Evolutionary conservation across 352 stramenopile species (phyloP), one percentile per base, ranked within the genome.

Genomic region (Pythium dissotocum): DNA sequence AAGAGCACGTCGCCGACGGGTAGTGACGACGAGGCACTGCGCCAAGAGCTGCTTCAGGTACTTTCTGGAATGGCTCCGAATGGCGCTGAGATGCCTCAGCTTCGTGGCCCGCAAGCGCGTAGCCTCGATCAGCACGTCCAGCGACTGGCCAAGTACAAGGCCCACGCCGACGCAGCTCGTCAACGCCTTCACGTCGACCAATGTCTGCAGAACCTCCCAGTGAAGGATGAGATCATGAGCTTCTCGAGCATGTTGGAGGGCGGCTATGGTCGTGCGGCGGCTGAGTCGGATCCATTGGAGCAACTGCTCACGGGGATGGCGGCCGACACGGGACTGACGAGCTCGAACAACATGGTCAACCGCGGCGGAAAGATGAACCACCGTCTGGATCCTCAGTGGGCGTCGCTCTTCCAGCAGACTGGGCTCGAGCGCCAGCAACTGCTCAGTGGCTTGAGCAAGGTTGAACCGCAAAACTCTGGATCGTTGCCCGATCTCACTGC

Each of bases 11-110:
- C 21, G 18, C 18, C 58, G 5, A 32, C n/a, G 8, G 44, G 30
- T 1, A 61, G 26, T 55, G 56, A 56, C 40, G 67, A 73, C 26
- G 67, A 69, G 7, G 49, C 26, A 13, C 38, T 73, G 35, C 67
- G 57, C 8, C 55, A 73, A 18, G 67, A 73, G 56, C 38, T 73
- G 2, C 56, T 73, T 5, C 61, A 73, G n/a, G 67, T 73, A 5
- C 67, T 73, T 8, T 62, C 61, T 2, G 67, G 61, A 9, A 69
- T 73, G 38, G 32, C 30, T 6, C 61, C 67, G 14, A 56, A 58
- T 18, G 26, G 44, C 24, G 12, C 33, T 3, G 40, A 58, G 1
- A 8, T 44, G 42, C 12, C 51, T 21, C 58, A 57, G 9, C 32
- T 40, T 24, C 28, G 40, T n/a, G 30, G 36, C 40, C 26, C 52